Evolutionary conservation across 2,329 filamentous ascomycete species (phyloP).

Genomic region (Stromatinia cepivora): DNA sequence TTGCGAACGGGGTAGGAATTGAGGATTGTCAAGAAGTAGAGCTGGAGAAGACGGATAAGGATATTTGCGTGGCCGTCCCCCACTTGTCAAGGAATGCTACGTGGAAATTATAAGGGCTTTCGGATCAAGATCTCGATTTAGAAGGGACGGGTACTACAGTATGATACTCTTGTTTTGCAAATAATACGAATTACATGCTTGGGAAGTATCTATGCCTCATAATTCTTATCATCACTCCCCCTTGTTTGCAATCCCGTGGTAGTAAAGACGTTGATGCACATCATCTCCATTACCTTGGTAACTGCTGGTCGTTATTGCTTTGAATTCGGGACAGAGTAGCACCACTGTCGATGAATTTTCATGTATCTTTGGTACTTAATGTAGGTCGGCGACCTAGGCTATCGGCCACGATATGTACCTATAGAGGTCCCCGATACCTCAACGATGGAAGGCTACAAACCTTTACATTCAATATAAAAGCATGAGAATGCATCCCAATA

Average conservation of each 20-base stretch:
- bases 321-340: slow-evolving; percentile 13
- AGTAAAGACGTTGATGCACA: slow-evolving; percentile 19
- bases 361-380: slow-evolving; percentile 6
- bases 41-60: slow-evolving; percentile 23
- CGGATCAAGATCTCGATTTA: background rate
- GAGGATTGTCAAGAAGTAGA: slow-evolving; percentile 88
- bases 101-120: slow-evolving; percentile 25
- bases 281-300: slow-evolving; percentile 10
- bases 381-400: slow-evolving; percentile 21
- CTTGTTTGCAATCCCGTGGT: slow-evolving; percentile 6
- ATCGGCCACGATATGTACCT: slow-evolving; percentile 15
- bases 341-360: slow-evolving; percentile 8
- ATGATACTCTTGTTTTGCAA: background rate
- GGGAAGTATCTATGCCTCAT: background rate
- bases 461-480: background rate
- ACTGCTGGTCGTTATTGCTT: background rate
- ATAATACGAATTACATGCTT: background rate
- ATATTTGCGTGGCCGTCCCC: slow-evolving; percentile 32
- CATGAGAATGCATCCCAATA: background rate
- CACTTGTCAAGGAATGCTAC: slow-evolving; percentile 16
- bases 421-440: slow-evolving; percentile 16
- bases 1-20: slow-evolving; percentile 73
- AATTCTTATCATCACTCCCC: background rate
- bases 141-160: slow-evolving; percentile 1
- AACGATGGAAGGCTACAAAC: slow-evolving; percentile 11